Evolutionary conservation across 2,329 filamentous ascomycete genomes (phyloP).

Genomic region (Tolypocladium cylindrosporum): DNA sequence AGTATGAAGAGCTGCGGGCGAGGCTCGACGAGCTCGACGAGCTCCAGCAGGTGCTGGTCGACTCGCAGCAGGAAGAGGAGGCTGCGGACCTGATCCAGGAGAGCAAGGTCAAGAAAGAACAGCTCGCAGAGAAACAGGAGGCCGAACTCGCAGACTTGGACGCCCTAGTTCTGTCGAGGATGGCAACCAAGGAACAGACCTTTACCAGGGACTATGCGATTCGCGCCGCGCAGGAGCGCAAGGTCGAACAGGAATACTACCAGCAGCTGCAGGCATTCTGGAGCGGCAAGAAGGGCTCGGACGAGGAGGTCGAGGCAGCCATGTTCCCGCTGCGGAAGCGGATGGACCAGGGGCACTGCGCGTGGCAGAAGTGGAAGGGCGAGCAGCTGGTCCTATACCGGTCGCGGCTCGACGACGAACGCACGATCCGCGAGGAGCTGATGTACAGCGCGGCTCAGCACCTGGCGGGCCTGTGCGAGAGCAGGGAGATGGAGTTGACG

Average conservation of each 20-base stretch:
- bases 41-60: slow-evolving; percentile 28
- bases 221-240: slow-evolving; percentile 29
- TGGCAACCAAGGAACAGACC: slow-evolving; percentile 21
- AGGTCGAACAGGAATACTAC: slow-evolving; percentile 34
- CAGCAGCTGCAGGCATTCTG: slow-evolving; percentile 27
- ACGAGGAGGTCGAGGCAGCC: slow-evolving; percentile 18
- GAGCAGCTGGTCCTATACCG: slow-evolving; percentile 27
- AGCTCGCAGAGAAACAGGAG: slow-evolving; percentile 22
- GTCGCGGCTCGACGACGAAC: slow-evolving; percentile 27
- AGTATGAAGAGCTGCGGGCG: slow-evolving; percentile 26
- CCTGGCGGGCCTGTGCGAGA: slow-evolving; percentile 16
- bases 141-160: slow-evolving; percentile 19
- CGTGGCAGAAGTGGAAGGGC: slow-evolving; percentile 30
- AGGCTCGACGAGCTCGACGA: slow-evolving; percentile 30
- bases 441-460: slow-evolving; percentile 27
- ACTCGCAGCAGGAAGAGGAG: slow-evolving; percentile 26
- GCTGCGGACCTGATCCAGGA: slow-evolving; percentile 14
- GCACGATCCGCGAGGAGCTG: slow-evolving; percentile 28
- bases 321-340: slow-evolving; percentile 24
- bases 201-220: slow-evolving; percentile 30
- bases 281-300: slow-evolving; percentile 21
- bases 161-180: slow-evolving; percentile 12
- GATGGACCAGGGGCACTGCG: slow-evolving; percentile 30
- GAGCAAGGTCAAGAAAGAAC: slow-evolving; percentile 12
- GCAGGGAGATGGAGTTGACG: slow-evolving; percentile 19